Percentiles rank a stretch among this genome's conserved stretches.
Conservation (phyloP, 805 yeast genomes). For the Barnettozyma sp. region DNA sequence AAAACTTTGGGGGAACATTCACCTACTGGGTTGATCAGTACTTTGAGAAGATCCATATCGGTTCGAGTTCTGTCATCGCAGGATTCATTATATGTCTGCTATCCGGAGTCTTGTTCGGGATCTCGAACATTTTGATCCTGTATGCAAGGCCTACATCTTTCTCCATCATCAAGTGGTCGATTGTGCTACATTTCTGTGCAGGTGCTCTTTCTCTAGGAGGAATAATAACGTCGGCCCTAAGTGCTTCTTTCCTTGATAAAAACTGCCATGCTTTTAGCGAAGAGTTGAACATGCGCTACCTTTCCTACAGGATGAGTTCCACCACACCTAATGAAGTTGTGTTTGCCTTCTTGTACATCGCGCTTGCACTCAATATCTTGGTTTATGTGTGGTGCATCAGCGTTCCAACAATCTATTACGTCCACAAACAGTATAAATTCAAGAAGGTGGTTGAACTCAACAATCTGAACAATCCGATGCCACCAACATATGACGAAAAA, state of each 20-base stretch:
- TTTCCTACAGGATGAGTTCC: background rate
- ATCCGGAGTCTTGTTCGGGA: background rate
- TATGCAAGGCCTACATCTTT: background rate
- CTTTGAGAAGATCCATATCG: background rate
- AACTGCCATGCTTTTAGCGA: background rate
- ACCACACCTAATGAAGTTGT: slow-evolving; percentile 3
- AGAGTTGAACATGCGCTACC: background rate
- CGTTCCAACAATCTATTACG: background rate
- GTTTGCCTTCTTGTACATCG: slow-evolving; percentile 1
- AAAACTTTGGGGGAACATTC: slow-evolving; percentile 1
- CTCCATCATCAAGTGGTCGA: background rate
- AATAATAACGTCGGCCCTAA: background rate
- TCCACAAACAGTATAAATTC: background rate
- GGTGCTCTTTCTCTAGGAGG: background rate
- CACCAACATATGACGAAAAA: too few species aligned
- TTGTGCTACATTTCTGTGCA: background rate
- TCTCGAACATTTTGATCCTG: background rate
- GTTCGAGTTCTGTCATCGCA: background rate
- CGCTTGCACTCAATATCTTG: background rate
- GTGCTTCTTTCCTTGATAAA: background rate
- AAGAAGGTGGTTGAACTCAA: too few species aligned
- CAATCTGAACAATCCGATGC: too few species aligned
- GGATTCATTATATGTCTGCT: background rate
- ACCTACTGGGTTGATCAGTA: background rate
- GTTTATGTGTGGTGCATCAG: background rate